Percentiles rank a stretch among this genome's conserved stretches.
These are phyloP conservation scores for Gossypium herbaceum DNA, from an alignment of 345 rosid species.

Conservation along the genomic window DNA sequence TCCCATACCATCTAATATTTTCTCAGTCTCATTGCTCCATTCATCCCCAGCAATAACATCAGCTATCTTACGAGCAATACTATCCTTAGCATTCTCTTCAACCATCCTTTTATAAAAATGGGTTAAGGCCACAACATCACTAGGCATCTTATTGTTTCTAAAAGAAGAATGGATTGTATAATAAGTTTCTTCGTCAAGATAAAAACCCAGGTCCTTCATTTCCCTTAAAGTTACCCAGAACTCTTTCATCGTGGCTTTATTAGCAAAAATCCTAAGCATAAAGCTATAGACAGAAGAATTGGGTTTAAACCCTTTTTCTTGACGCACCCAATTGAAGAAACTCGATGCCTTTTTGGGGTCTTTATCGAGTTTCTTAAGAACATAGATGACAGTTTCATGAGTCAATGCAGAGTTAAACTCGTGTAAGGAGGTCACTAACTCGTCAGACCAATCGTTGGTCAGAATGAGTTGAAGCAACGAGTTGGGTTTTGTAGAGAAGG, in stretches of 20 bases:
- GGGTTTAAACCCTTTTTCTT: constrained; percentile 50
- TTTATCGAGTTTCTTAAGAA: constrained; percentile 52
- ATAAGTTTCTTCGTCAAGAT: constrained; percentile 65
- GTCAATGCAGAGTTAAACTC: constrained; percentile 25
- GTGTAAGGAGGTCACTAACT: constrained; percentile 41
- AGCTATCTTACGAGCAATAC: constrained; percentile 36
- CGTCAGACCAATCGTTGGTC: constrained; percentile 48
- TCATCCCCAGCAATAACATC: constrained; percentile 31
- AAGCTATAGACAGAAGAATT: constrained; percentile 59
- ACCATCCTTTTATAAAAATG: constrained; percentile 69
- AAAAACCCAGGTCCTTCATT: constrained; percentile 70
- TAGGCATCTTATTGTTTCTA: constrained; percentile 43
- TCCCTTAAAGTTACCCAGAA: constrained; percentile 57
- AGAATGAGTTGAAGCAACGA: constrained; percentile 43
- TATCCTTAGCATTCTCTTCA: constrained; percentile 53
- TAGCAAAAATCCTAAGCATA: constrained; percentile 57
- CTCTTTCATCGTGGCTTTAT: constrained; percentile 46
- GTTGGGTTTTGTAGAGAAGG: constrained; percentile 42
- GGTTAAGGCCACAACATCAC: constrained; percentile 51
- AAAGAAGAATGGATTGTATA: constrained; percentile 36
- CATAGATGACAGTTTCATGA: constrained; percentile 66
- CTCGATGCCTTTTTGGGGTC: constrained; percentile 51
- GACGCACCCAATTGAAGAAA: constrained; percentile 66
- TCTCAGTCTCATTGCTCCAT: constrained; percentile 56
- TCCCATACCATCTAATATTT: constrained; percentile 46